A percentile compares a stretch with the other conserved stretches of the same genome.
Evolutionary conservation across 1,284 basidiomycete species (phyloP).

Genomic region (Boletus smithii): DNA sequence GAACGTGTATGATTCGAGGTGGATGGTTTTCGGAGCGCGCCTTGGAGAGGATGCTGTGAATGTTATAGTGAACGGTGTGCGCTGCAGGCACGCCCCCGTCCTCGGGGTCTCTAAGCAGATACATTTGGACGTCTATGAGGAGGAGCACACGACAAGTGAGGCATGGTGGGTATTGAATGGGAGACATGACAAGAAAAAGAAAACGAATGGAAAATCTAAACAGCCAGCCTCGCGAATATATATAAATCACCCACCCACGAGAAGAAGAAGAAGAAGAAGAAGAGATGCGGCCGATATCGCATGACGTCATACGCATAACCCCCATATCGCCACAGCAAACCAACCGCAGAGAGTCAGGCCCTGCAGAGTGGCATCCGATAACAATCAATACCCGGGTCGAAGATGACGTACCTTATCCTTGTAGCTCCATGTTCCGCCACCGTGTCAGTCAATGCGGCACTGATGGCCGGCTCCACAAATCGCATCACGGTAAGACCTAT

Average conservation of each 20-base stretch:
- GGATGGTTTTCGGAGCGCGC: conserved; percentile 48
- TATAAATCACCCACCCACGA: conserved; percentile 3
- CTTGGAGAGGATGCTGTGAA: conserved; percentile 45
- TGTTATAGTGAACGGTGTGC: conserved; percentile 42
- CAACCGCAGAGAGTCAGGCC: too few species aligned
- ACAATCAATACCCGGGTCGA: too few species aligned
- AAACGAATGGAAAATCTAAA: not conserved
- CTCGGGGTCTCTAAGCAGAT: conserved; percentile 46
- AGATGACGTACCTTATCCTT: not conserved
- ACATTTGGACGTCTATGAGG: conserved; percentile 55
- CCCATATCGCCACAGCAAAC: too few species aligned
- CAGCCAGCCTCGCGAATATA: conserved; percentile 16
- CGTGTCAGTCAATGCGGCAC: not conserved
- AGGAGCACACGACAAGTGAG: conserved; percentile 50
- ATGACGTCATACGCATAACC: conserved; percentile 24
- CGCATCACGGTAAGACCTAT: too few species aligned
- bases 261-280: too few species aligned
- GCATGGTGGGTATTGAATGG: conserved; percentile 17
- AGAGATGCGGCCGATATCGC: too few species aligned
- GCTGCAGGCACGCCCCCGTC: conserved; percentile 55
- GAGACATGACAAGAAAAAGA: conserved; percentile 18
- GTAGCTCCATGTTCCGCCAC: not conserved
- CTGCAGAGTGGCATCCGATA: not conserved
- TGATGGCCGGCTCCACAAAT: too few species aligned
- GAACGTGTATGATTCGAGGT: conserved; percentile 63